These are phyloP conservation scores for Pythium monospermum DNA, from an alignment of 352 stramenopile species.

Conservation along the genomic window DNA sequence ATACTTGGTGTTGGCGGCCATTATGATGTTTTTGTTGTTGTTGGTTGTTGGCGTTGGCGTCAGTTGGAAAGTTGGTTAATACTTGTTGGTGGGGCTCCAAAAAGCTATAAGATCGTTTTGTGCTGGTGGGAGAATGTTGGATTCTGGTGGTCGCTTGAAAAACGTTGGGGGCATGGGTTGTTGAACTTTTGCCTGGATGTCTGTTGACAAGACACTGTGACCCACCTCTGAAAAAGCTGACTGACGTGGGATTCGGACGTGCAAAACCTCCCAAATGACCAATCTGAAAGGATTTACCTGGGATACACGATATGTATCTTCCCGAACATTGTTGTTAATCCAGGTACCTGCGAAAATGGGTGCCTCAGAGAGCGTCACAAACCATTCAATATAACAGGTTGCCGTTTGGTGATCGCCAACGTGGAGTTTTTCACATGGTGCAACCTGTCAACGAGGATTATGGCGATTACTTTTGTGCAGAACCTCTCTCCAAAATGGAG, in stretches of 20 bases:
- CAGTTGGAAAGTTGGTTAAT: too few relatives aligned
- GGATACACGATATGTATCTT: not conserved
- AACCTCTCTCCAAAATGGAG: too few relatives aligned
- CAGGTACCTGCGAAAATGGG: not conserved
- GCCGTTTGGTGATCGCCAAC: too few relatives aligned
- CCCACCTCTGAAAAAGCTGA: not conserved
- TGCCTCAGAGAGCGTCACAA: too few relatives aligned
- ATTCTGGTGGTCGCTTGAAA: slow-evolving; percentile 13
- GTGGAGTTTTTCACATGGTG: too few relatives aligned
- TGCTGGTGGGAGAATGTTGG: not conserved
- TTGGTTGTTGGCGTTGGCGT: too few relatives aligned
- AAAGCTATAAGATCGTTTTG: too few relatives aligned
- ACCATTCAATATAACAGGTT: too few relatives aligned
- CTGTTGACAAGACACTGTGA: slow-evolving; percentile 10
- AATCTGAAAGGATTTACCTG: not conserved
- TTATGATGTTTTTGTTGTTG: too few relatives aligned
- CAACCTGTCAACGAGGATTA: too few relatives aligned
- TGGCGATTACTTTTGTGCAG: too few relatives aligned
- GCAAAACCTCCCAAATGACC: slow-evolving; percentile 14
- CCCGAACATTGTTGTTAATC: not conserved
- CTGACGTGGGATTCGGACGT: slow-evolving; percentile 12
- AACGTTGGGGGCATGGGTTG: not conserved
- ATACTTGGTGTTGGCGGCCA: slow-evolving; percentile 65
- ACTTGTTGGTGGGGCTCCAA: too few relatives aligned
- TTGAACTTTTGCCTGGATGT: slow-evolving; percentile 8